Base-by-base conservation (phyloP, 805 yeast genomes). In the Cyberlindnera sargentensis region DNA sequence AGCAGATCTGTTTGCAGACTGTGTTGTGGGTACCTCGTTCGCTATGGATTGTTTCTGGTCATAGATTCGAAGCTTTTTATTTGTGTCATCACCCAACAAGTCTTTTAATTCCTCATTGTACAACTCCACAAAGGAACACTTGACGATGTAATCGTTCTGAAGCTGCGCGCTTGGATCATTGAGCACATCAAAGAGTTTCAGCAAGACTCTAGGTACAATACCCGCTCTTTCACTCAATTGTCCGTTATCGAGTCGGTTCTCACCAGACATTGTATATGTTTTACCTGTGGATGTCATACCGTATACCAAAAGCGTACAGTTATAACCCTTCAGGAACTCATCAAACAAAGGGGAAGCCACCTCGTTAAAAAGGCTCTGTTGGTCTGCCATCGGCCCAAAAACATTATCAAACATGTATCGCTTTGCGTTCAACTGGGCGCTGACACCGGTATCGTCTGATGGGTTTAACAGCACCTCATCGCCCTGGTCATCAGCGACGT, bases 221-320 rank as follows among this genome's bases (percentile, higher is more conserved):
- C 88, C 89, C 0, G 87, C 84, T 26, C 72, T 63, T 20, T 70
- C 71, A 39, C 68, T 64, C 31, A 72, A 48, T 41, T 61, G 43
- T 3, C 49, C 56, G 24, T 61, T 62, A 39, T 57, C 57, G 37
- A 57, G 52, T 31, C 58, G 39, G 28, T 56, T 68, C 37, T 84
- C 84, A 5, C 95, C 95, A 2, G 84, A 78, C 93, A 80, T 79
- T 9, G 85, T 71, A 57, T 79, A 80, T 0, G 96, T 87, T 55
- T 87, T 88, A 26, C 95, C 95, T 0, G 95, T 84, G 1, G 95
- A 93, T 0, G 95, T 88, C 72, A 87, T 95, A 5, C 96, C 96
- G 63, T 89, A 89, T 0, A 93, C 95, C 51, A 88, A 70, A 28
- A 87, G 73, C 0, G 95, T 84, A 51, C 89, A 87, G 58, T 86